phyloP scores from a whole-genome alignment of 2,329 filamentous ascomycete species.

The Penicillium sp. region DNA sequence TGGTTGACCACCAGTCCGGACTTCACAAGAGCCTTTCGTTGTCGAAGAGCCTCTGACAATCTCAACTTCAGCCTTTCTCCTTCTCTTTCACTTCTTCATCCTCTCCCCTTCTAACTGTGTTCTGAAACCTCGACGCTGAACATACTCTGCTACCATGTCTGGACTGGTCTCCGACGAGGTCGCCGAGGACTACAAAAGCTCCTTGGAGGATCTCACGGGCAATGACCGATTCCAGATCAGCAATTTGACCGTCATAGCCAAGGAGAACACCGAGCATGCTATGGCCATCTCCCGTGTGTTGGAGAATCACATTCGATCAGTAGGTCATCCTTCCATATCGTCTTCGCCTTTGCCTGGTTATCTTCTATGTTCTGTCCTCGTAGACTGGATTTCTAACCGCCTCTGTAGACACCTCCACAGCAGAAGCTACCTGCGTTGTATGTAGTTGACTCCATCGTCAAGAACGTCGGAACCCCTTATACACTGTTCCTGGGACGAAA shows the following conservation, averaged over 20 bases:
- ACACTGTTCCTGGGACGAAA: slow-evolving; percentile 92
- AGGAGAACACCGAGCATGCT: slow-evolving; percentile 95
- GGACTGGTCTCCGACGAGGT: slow-evolving; percentile 73
- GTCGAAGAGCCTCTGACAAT: not conserved
- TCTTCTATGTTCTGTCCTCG: not conserved
- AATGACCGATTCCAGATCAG: slow-evolving; percentile 96
- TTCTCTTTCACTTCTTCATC: not conserved
- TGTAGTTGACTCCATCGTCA: slow-evolving; percentile 96
- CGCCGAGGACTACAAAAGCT: slow-evolving; percentile 91
- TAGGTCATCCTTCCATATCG: slow-evolving; percentile 57
- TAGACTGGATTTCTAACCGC: slow-evolving; percentile 16
- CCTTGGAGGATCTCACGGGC: slow-evolving; percentile 84
- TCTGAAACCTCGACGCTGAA: slow-evolving; percentile 1
- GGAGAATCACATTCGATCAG: slow-evolving; percentile 91
- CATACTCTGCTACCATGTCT: slow-evolving; percentile 57
- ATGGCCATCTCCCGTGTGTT: slow-evolving; percentile 87
- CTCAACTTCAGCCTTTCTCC: not conserved
- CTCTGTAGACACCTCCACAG: slow-evolving; percentile 72
- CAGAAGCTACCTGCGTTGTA: slow-evolving; percentile 96
- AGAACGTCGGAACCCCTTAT: slow-evolving; percentile 97
- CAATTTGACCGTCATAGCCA: slow-evolving; percentile 95
- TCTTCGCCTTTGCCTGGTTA: not conserved
- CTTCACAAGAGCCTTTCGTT: not conserved
- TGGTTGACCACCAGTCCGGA: not conserved
- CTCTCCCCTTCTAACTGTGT: slow-evolving; percentile 9